Conservation (phyloP, 208 protist genomes). For the Naegleria lovaniensis region DNA sequence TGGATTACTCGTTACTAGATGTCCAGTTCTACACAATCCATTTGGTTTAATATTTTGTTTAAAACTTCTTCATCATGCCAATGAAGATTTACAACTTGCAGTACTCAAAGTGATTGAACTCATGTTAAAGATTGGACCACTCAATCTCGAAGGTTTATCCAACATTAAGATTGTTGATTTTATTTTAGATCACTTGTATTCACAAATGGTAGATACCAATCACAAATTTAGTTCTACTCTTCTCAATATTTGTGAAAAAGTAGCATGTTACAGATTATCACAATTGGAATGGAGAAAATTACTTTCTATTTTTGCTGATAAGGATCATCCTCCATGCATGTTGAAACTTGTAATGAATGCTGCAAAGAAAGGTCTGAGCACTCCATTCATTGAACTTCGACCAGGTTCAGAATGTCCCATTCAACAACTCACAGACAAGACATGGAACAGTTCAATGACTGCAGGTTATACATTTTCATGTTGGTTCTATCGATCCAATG, state of each 20-base stretch:
- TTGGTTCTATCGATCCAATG: neutral
- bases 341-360: neutral
- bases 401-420: neutral
- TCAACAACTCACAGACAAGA: neutral
- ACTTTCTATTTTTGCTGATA: neutral
- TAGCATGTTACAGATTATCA: constrained; percentile 7
- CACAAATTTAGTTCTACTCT: neutral
- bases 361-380: constrained; percentile 1
- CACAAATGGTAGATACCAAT: neutral
- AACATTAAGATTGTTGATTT: neutral
- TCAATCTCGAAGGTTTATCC: neutral
- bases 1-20: neutral
- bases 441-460: neutral
- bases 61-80: neutral
- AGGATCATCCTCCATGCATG: neutral
- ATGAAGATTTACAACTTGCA: neutral
- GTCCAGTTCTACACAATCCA: neutral
- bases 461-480: neutral
- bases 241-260: neutral
- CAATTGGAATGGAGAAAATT: constrained; percentile 17
- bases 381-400: neutral
- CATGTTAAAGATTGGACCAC: neutral
- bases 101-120: neutral
- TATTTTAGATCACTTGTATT: neutral
- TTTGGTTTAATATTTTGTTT: neutral